These are phyloP conservation scores for Agrocybe chaxingu DNA, from an alignment of 768 basidiomycete genomes.

Conservation along the genomic window DNA sequence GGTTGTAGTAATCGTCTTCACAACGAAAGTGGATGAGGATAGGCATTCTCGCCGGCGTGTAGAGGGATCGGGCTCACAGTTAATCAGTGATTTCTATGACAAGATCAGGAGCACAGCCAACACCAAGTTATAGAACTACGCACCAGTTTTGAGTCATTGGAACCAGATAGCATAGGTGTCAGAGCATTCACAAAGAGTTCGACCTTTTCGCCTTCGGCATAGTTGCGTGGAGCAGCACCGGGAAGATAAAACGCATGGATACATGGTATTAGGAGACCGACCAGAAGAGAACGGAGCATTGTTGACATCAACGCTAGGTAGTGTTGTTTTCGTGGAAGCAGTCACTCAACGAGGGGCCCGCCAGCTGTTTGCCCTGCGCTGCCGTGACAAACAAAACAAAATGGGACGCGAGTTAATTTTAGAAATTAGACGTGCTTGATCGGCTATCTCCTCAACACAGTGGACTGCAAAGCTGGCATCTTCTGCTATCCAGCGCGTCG, in stretches of 20 bases:
- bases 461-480: conserved; percentile 14
- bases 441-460: not conserved
- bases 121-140: not conserved
- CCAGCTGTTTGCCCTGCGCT: too few relatives aligned
- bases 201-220: conserved; percentile 68
- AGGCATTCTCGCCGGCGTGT: not conserved
- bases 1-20: conserved; percentile 91
- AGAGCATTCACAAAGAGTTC: conserved; percentile 84
- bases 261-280: conserved; percentile 17
- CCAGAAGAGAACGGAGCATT: conserved; percentile 2
- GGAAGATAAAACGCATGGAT: conserved; percentile 85
- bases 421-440: not conserved
- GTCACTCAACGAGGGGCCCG: too few relatives aligned
- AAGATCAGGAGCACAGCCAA: not conserved
- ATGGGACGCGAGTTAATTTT: not conserved
- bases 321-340: too few relatives aligned
- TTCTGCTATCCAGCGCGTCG: conserved; percentile 15
- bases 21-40: conserved; percentile 2
- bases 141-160: conserved; percentile 72
- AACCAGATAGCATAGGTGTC: conserved; percentile 76
- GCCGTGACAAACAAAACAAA: too few relatives aligned
- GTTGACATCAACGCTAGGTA: not conserved
- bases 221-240: conserved; percentile 85
- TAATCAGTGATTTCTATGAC: conserved; percentile 82
- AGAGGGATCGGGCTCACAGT: conserved; percentile 50